These are phyloP conservation scores for Fusarium subtropicale DNA, from an alignment of 2,329 filamentous ascomycete species.

Conservation along the genomic window DNA sequence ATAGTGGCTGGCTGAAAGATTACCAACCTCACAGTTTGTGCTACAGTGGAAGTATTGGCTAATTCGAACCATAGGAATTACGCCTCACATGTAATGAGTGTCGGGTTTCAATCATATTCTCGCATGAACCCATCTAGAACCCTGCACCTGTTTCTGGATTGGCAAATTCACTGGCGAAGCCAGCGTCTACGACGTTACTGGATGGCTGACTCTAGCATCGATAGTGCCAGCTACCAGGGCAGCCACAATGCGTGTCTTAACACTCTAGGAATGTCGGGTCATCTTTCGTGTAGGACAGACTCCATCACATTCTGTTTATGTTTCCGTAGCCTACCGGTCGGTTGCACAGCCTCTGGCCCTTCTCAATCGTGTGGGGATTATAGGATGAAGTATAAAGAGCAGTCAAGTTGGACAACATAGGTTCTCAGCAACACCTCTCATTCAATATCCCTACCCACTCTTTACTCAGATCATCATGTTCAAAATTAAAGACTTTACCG, in stretches of 20 bases:
- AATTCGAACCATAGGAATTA: neutral
- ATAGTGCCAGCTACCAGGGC: neutral
- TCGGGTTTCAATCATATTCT: neutral
- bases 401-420: neutral
- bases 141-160: neutral
- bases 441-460: neutral
- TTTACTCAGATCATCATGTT: constrained; percentile 21
- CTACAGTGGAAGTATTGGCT: neutral
- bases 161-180: neutral
- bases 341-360: neutral
- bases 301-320: neutral
- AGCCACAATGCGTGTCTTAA: constrained; percentile 16
- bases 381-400: constrained; percentile 9
- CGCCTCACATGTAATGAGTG: constrained; percentile 4
- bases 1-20: constrained; percentile 14
- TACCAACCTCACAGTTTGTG: neutral
- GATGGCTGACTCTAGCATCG: neutral
- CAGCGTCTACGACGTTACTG: neutral
- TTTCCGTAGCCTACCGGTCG: no score
- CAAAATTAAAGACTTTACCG: constrained; percentile 36
- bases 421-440: no score
- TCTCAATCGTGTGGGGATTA: neutral
- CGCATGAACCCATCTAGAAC: neutral
- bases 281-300: neutral
- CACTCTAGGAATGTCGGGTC: neutral